These are phyloP conservation scores for Exsudoporus frostii DNA, from an alignment of 768 basidiomycete species.

Conservation along the genomic window DNA sequence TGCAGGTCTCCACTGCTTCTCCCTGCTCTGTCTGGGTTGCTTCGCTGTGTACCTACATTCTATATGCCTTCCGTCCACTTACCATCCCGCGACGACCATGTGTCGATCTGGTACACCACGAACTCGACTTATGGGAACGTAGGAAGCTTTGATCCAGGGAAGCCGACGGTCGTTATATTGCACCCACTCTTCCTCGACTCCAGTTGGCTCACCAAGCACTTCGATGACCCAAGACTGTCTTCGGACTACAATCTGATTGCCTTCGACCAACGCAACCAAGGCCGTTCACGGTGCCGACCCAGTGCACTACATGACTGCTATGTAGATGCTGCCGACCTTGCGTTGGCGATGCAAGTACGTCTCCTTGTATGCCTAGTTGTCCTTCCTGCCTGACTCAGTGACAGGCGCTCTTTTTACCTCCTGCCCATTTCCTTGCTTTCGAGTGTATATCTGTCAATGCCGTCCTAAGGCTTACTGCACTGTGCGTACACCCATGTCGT, in stretches of 20 bases:
- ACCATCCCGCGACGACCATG: constrained; percentile 59
- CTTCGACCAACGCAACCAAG: constrained; percentile 67
- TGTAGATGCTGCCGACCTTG: constrained; percentile 78
- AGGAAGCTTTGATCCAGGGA: constrained; percentile 60
- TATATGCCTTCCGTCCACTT: constrained; percentile 71
- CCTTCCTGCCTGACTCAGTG: neutral
- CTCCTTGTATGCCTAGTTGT: neutral
- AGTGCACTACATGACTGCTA: constrained; percentile 65
- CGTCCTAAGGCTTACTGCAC: constrained; percentile 59
- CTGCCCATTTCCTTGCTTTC: constrained; percentile 69
- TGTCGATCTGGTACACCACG: constrained; percentile 69
- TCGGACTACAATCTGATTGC: constrained; percentile 66
- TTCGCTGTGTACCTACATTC: constrained; percentile 35
- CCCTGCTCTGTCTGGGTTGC: constrained; percentile 1
- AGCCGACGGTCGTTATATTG: constrained; percentile 64
- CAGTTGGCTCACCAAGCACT: constrained; percentile 62
- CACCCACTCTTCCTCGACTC: constrained; percentile 69
- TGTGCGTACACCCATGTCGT: constrained; percentile 45
- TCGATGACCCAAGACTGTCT: constrained; percentile 62
- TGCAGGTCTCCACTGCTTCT: constrained; percentile 2
- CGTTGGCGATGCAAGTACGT: constrained; percentile 59
- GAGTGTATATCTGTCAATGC: constrained; percentile 55
- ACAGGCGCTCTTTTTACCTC: constrained; percentile 60
- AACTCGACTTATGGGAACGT: constrained; percentile 59
- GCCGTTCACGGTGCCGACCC: constrained; percentile 52